These are phyloP conservation scores for Vishniacozyma victoriae DNA, from an alignment of 768 basidiomycete genomes.

Conservation along the genomic window DNA sequence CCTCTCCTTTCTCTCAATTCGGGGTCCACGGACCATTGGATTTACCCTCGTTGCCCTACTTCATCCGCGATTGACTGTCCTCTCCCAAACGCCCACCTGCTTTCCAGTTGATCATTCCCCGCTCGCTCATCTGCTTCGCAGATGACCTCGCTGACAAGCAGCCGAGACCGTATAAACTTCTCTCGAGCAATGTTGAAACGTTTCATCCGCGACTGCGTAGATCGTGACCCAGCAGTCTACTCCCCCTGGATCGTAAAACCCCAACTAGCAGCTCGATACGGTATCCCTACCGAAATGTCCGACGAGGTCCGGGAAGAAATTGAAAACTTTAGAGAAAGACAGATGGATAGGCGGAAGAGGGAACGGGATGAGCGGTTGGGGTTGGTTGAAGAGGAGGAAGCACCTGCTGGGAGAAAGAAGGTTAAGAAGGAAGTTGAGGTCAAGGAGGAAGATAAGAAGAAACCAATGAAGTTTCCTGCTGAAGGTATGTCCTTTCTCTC, in stretches of 20 bases:
- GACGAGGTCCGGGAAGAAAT: constrained; percentile 75
- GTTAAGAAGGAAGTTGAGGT: constrained; percentile 29
- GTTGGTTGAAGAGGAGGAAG: constrained; percentile 8
- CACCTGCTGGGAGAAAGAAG: constrained; percentile 16
- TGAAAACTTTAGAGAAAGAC: constrained; percentile 72
- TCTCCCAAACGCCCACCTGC: no score
- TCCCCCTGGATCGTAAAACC: constrained; percentile 95
- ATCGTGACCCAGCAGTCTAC: constrained; percentile 82
- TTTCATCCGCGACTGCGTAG: constrained; percentile 91
- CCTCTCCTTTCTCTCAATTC: no score
- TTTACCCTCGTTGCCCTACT: no score
- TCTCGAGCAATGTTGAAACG: constrained; percentile 95
- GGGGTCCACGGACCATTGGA: no score
- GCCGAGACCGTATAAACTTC: constrained; percentile 91
- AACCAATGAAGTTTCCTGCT: constrained; percentile 42
- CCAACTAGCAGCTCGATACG: constrained; percentile 73
- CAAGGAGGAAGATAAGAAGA: constrained; percentile 38
- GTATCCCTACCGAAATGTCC: constrained; percentile 77
- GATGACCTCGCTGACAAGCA: constrained; percentile 42
- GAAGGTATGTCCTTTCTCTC: constrained; percentile 45
- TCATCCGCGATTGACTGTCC: no score
- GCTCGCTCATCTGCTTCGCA: background rate
- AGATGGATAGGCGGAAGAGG: constrained; percentile 89
- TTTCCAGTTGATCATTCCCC: no score
- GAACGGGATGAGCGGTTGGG: constrained; percentile 44